Evolutionary conservation across 768 basidiomycete species (phyloP).

Genomic region (Boletus subparvulus): DNA sequence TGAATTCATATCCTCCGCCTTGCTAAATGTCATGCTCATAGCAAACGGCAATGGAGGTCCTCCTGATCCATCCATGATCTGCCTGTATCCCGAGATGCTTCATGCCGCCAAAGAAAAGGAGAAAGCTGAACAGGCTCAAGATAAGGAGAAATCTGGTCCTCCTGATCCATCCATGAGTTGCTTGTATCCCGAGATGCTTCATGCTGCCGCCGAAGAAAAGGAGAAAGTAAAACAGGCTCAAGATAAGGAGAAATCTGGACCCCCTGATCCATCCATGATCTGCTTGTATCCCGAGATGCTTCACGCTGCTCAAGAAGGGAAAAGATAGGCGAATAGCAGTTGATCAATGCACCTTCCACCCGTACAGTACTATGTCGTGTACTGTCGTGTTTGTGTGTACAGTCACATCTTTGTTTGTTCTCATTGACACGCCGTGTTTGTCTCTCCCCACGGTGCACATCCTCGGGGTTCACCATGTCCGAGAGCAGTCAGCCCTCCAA

Average conservation of each 20-base stretch:
- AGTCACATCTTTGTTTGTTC: no score
- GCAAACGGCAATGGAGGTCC: neutral
- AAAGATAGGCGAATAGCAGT: neutral
- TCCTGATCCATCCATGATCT: neutral
- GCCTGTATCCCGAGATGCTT: neutral
- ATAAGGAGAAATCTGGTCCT: neutral
- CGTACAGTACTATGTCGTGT: no score
- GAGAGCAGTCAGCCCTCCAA: constrained; percentile 2
- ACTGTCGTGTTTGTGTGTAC: no score
- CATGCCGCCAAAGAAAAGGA: neutral
- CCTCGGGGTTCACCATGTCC: constrained; percentile 5
- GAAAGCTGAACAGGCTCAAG: neutral
- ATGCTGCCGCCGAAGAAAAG: neutral
- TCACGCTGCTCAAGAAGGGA: neutral
- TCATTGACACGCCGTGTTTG: neutral
- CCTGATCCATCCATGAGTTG: neutral
- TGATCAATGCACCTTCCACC: neutral
- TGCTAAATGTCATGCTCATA: no score
- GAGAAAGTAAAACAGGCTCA: neutral
- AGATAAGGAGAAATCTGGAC: neutral
- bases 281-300: neutral
- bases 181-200: neutral
- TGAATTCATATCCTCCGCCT: neutral
- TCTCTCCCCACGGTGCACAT: neutral
- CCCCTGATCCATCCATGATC: neutral